Evolutionary conservation across 805 yeast genomes (phyloP), one percentile per base, ranked within the genome.

Genomic region (Metschnikowia reukaufii): DNA sequence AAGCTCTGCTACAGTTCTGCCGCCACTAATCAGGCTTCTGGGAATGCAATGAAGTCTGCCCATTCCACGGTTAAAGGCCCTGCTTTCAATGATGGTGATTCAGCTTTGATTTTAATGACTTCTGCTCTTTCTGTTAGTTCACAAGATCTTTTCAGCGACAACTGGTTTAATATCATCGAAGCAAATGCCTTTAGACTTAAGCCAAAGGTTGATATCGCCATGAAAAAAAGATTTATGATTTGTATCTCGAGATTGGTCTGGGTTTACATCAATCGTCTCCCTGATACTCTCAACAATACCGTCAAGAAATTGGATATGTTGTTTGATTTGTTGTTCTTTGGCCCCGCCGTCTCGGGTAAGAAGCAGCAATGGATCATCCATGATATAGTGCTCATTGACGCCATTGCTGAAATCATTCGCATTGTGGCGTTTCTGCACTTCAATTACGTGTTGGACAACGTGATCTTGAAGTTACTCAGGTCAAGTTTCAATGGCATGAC

Each of bases 221-320:
- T 66, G 23, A 81, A 84, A 55, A 73, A 79, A 0, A 78, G 79
- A 2, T 76, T 82, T 36, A 76, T 87, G 13, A 79, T 81, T 0
- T 83, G 91, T 46, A 67, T 85, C 3, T 77, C 96, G 0, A 70
- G 97, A 48, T 70, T 95, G 27, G 66, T 88, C 0, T 94, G 99
- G 99, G 96, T 91, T 0, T 94, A 87, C 61, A 68, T 90, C 19
- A 88, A 84, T 64, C 73, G 98, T 51, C 82, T 90, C 54, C 80
- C 96, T 0, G 99, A 95, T 55, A 86, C 97, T 0, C 68, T 92
- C 56, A 94, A 92, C 61, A 84, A 87, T 48, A 90, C 96, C 0
- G 82, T 91, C 2, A 84, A 90, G 58, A 84, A 84, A 45, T 72
- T 94, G 41, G 96, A 86, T 48, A 59, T 67, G 2, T 67, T 94